Evolutionary conservation across 495 filamentous ascomycete species (phyloP), one percentile per base, ranked within the genome.

Genomic region (Xylaria longipes): DNA sequence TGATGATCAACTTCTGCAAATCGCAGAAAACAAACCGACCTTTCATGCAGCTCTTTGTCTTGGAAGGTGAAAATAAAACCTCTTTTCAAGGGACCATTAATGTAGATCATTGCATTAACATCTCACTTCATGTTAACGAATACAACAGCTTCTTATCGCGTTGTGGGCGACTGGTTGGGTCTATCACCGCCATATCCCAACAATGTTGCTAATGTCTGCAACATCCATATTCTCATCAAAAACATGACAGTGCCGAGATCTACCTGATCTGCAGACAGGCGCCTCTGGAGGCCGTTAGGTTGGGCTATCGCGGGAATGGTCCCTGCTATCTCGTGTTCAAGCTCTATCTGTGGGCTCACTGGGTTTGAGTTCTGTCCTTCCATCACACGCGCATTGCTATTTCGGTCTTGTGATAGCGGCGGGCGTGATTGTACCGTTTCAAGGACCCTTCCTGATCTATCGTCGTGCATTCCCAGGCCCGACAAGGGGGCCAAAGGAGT

Each of bases 151-250:
- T 50, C 41, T 20, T 46, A 45, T 62, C 15, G n/a, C 27, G 46
- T 11, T 25, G 43, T 52, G 17, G 43, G 29, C 12, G 41, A 35
- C 67, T 62, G 29, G 9, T 39, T 41, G 29, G 68, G 17, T 39
- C 35, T 63, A 25, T 50, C 45, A 25, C 29, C 1, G 1, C 54
- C 43, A 31, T 70, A 70, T 20, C 68, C 68, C 1, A 70, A 20
- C 20, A 70, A 41, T 5, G 68, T 52, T 33, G 68, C 68, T 20
- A 70, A 27, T 20, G 56, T 70, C 31, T 62, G 68, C 29, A 70
- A 48, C 54, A 70, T 70, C 68, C 68, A 70, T 29, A 70, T 52
- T 41, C 68, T 70, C 29, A 70, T 39, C 11, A 70, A 29, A 37
- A 70, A 63, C 57, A 70, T 58, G 15, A 70, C 57, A 25, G 57